Conservation (phyloP, 495 filamentous ascomycete genomes). For the Aspergillus ostianus region DNA sequence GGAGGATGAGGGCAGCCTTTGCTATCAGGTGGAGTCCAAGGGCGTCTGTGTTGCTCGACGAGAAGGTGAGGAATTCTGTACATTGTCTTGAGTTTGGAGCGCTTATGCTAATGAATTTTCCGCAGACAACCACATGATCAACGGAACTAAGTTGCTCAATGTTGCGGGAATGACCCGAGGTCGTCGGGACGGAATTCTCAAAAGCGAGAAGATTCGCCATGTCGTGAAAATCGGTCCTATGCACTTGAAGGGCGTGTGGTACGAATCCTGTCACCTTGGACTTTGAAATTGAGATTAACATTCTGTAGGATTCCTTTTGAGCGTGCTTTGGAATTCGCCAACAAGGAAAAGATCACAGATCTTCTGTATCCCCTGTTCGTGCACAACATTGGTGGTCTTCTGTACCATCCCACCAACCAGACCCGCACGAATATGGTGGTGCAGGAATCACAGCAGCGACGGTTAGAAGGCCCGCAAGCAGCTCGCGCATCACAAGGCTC, state of each 20-base stretch:
- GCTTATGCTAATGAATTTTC: neutral
- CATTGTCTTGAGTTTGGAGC: neutral
- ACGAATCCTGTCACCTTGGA: slow-evolving; percentile 32
- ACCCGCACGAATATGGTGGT: slow-evolving; percentile 79
- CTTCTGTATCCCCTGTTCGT: slow-evolving; percentile 93
- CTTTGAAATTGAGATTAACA: slow-evolving; percentile 3
- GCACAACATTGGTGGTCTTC: slow-evolving; percentile 89
- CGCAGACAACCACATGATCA: slow-evolving; percentile 99
- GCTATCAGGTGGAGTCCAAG: slow-evolving; percentile 96
- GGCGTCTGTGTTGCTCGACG: slow-evolving; percentile 93
- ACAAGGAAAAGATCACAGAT: slow-evolving; percentile 99
- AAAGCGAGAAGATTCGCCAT: slow-evolving; percentile 94
- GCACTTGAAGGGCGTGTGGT: slow-evolving; percentile 99
- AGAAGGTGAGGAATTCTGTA: slow-evolving; percentile 62
- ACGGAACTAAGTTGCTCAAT: slow-evolving; percentile 94
- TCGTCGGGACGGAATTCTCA: slow-evolving; percentile 91
- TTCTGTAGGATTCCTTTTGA: slow-evolving; percentile 89
- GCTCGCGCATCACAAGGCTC: slow-evolving; percentile 50
- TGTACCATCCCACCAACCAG: slow-evolving; percentile 93
- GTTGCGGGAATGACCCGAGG: slow-evolving; percentile 98
- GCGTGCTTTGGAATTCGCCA: slow-evolving; percentile 92
- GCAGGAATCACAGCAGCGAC: slow-evolving; percentile 78
- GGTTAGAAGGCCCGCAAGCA: slow-evolving; percentile 44
- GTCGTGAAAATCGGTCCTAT: slow-evolving; percentile 99
- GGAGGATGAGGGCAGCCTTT: slow-evolving; percentile 97